Base-by-base conservation (phyloP, 169 alveolate genomes). In the Plasmodium falciparum region DNA sequence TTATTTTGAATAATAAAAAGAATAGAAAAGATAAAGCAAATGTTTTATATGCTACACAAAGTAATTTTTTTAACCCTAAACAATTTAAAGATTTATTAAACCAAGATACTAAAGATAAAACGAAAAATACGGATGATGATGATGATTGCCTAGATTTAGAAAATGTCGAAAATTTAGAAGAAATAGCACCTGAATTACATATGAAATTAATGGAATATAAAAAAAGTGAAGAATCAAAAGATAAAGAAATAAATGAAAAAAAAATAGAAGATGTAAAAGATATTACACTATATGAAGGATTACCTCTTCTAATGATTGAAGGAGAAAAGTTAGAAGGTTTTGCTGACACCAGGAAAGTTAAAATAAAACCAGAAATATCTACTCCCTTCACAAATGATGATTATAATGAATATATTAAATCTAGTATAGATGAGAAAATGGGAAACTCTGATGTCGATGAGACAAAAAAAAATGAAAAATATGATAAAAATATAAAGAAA, bases 231-330 rank as follows among this genome's bases (percentile, higher is more conserved):
- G 66, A 71, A 71, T 17, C 15, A 50, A 71, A 71, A 11, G 17
- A 49, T 12, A 20, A 47, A 43, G 13, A 50, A 39, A 71, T 52
- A 59, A 49, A 66, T n/a, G 54, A 59, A 7, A 43, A 29, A 33
- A 74, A 71, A 33, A 54, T 26, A 20, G 62, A 20, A 22, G 91
- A 70, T 20, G 26, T 50, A 20, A 66, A 80, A 43, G 62, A 80
- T 58, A 62, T 62, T 75, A 33, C 71, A 6, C 67, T 83, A 20
- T 39, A 70, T 58, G 85, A 83, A 83, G 91, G 91, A 4, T 65
- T 83, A n/a, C 91, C 91, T 12, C 83, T 83, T 69, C 63, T 83
- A 8, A 83, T 83, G 91, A 69, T 83, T 69, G 91, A 83, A 39
- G 91, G 91, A 63, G 71, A 83, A 63, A 85, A 83, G 7, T 83